Base-by-base conservation (phyloP, 2,329 filamentous ascomycete genomes). In the Pyricularia pennisetigena region DNA sequence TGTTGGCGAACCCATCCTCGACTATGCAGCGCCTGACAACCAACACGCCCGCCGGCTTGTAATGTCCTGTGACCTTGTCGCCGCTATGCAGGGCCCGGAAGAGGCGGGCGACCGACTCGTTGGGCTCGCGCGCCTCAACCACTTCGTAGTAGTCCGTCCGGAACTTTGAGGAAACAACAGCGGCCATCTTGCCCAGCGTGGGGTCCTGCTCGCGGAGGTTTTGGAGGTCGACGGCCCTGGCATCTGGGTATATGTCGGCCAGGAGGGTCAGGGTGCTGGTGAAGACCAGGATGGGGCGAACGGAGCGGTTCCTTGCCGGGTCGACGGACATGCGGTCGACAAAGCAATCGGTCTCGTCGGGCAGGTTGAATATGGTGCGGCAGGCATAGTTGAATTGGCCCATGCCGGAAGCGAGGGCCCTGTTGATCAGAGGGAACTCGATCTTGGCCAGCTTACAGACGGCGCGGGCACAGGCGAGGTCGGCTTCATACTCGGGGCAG, bases 301-400 rank as follows among this genome's bases (percentile, higher is more conserved):
- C 72, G 0, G 74, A 85, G 70, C 89, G 82, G 0, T 79, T 76
- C 20, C 80, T 76, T 5, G 78, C 75, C 0, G 76, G 69, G 0
- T 83, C 78, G 0, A 80, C 72, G 0, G 77, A 71, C 14, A 76
- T 74, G 8, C 69, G 69, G n/a, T 72, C 70, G 9, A 73, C 30
- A 57, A 35, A 72, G 67, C 68, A 74, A 59, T 71, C 71, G 63
- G 72, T 74, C 4, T 77, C 69, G 4, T 76, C 70, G 0, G 73
- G 71, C 12, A 74, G 69, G 5, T 77, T 86, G 73, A 91, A 92
- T 0, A 96, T 80, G 10, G 84, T 85, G 1, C 88, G 88, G 65
- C 90, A 90, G 0, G 91, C 89, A n/a, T 83, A 81, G 76, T 96
- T 96, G 82, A 97, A 97, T 12, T 85, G 78, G 0, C 94, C 94